Percentiles rank a stretch among this genome's conserved stretches.
Evolutionary conservation across 352 stramenopile genomes (phyloP).

Genomic region (Globisporangium perplexum): DNA sequence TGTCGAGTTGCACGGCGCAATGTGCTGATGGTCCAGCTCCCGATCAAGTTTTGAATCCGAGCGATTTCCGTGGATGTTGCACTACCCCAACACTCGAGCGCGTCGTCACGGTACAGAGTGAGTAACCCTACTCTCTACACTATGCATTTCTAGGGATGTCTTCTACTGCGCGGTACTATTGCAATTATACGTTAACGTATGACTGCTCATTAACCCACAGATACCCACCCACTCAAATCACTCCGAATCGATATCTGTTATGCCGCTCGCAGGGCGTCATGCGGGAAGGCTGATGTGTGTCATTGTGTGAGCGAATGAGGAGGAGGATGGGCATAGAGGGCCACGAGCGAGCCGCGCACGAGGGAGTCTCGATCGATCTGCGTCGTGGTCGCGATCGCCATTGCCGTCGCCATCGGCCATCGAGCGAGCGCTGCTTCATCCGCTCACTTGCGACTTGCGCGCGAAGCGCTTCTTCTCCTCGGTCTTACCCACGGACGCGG

Average conservation of each 20-base stretch:
- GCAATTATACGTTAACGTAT: too few species aligned
- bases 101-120: neutral
- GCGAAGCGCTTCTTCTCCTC: too few species aligned
- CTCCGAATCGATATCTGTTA: neutral
- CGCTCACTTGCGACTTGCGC: too few species aligned
- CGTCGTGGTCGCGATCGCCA: neutral
- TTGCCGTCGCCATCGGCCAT: too few species aligned
- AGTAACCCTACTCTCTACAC: neutral
- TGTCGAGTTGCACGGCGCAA: slow-evolving; percentile 1
- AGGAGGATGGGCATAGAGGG: neutral
- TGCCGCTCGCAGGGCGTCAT: neutral
- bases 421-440: too few species aligned
- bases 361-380: neutral
- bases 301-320: neutral
- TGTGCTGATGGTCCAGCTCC: neutral
- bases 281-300: neutral
- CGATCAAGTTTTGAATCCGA: neutral
- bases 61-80: neutral
- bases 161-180: neutral
- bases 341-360: neutral
- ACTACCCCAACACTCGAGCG: neutral
- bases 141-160: neutral
- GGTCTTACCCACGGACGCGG: too few species aligned
- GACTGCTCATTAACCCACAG: too few species aligned
- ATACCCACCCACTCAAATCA: neutral